phyloP scores from a whole-genome alignment of 257 asterid species.

The Nicotiana paniculata region DNA sequence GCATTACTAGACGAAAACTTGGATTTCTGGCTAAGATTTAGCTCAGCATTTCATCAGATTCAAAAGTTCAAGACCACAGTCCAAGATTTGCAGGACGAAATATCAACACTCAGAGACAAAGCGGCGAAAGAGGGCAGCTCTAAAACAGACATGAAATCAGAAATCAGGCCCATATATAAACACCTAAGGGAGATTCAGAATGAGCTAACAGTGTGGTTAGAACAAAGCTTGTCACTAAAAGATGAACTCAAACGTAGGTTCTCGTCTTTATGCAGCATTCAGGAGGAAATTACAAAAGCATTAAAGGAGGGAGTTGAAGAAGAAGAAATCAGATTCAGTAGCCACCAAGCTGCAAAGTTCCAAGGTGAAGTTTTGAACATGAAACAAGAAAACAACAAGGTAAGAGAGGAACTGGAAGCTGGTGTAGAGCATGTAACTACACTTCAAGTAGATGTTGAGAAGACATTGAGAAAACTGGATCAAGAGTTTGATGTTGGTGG shows the following conservation, averaged over 20 bases:
- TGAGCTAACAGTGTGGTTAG: conserved; percentile 72
- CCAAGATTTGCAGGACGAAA: conserved; percentile 61
- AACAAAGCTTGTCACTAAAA: conserved; percentile 53
- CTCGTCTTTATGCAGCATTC: conserved; percentile 64
- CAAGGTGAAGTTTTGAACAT: conserved; percentile 88
- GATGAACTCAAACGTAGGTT: conserved; percentile 64
- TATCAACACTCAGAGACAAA: conserved; percentile 43
- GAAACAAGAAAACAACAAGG: conserved; percentile 91
- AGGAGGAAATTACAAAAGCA: conserved; percentile 67
- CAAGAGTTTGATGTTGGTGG: conserved; percentile 57
- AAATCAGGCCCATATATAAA: conserved; percentile 69
- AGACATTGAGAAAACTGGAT: conserved; percentile 45
- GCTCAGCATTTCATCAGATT: conserved; percentile 80
- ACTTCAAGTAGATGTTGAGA: conserved; percentile 58
- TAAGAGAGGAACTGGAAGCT: conserved; percentile 63
- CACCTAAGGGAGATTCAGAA: conserved; percentile 78
- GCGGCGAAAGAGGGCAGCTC: conserved; percentile 43
- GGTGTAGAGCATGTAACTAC: conserved; percentile 53
- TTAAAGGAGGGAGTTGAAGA: conserved; percentile 62
- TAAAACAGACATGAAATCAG: conserved; percentile 46
- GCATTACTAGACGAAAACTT: conserved; percentile 78
- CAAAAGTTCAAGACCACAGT: conserved; percentile 74
- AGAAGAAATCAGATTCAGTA: conserved; percentile 61
- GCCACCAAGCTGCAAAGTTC: conserved; percentile 90
- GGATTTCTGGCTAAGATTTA: conserved; percentile 90